Evolutionary conservation across 768 basidiomycete species (phyloP), one percentile per base, ranked within the genome.

Genomic region (Amanita polypyramis): DNA sequence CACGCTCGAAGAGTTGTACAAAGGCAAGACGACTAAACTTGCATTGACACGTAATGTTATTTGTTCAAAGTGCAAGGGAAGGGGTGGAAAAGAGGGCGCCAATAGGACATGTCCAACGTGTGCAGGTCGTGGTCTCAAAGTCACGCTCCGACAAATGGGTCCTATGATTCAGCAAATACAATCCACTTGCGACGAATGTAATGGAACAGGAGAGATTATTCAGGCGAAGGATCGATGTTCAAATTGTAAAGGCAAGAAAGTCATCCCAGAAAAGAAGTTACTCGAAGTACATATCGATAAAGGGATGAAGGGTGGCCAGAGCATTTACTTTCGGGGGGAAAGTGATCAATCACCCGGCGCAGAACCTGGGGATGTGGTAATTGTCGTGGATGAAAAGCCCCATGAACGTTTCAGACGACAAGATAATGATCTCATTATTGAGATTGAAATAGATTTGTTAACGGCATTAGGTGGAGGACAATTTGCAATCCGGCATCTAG

Each of bases 121-220:
- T 70, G 75, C 70, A 58, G 96, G 96, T 49, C 89, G 91, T 54
- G 96, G 96, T 58, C 69, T 94, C 71, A 88, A 83, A 63, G 66
- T 97, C 60, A 90, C 85, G 44, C 70, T 98, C 52, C 87, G 96
- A 52, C 96, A 98, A 65, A 88, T 99, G 80, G 96, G 96, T 21
- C 96, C 96, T 4, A 99, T 99, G 96, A 90, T 99, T 57, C 96
- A 99, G 67, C 95, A 99, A 68, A 89, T 98, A 56, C 96, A 98
- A 63, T 88, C 91, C 46, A 75, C 81, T 38, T 99, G 96, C 70
- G 81, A 85, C 61, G 96, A 97, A 12, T 99, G 96, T 65, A 77
- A 74, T 43, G 96, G 90, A 12, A 77, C 81, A n/a, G 96, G 96
- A 55, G 95, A 99, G 66, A 74, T 93, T 57, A 96, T 99, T 73